phyloP scores from a whole-genome alignment of 805 yeast genomes.

The Metschnikowia continentalis region DNA sequence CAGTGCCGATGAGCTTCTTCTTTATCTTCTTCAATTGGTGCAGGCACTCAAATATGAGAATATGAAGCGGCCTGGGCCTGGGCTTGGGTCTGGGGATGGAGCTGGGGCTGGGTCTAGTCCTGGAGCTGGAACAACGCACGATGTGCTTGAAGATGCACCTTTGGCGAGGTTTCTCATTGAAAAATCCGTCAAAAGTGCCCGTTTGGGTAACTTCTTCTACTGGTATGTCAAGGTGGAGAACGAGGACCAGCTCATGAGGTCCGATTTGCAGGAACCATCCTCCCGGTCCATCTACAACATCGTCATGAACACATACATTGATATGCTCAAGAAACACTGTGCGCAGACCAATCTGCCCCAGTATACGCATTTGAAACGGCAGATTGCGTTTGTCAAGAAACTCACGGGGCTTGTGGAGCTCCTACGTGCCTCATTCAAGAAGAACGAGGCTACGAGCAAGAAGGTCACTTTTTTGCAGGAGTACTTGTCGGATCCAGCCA shows the following conservation, averaged over 20 bases:
- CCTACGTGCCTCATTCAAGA: slow-evolving; percentile 47
- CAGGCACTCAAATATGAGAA: slow-evolving; percentile 85
- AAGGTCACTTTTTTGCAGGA: slow-evolving; percentile 67
- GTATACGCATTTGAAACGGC: slow-evolving; percentile 46
- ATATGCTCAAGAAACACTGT: slow-evolving; percentile 28
- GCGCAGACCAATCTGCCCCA: slow-evolving; percentile 26
- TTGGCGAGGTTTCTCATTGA: slow-evolving; percentile 71
- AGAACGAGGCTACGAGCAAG: slow-evolving; percentile 72
- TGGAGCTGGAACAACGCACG: not conserved
- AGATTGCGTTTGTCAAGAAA: slow-evolving; percentile 63
- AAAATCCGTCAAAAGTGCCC: slow-evolving; percentile 59
- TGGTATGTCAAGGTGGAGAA: slow-evolving; percentile 91
- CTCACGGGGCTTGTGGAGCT: slow-evolving; percentile 62
- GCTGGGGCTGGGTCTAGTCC: no score
- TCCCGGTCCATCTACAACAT: slow-evolving; percentile 26
- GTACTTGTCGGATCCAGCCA: slow-evolving; percentile 46
- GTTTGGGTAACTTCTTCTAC: slow-evolving; percentile 77
- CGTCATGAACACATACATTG: slow-evolving; percentile 40
- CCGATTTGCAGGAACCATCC: not conserved
- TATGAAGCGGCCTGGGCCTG: slow-evolving; percentile 12
- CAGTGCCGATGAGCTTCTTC: slow-evolving; percentile 70
- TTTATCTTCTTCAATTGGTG: slow-evolving; percentile 83
- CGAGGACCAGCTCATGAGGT: slow-evolving; percentile 49
- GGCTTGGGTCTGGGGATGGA: not conserved
- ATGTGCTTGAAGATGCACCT: slow-evolving; percentile 45